A percentile compares a stretch with the other conserved stretches of the same genome.
Conservation (phyloP, 345 rosid genomes). For the Dipteronia sinensis region DNA sequence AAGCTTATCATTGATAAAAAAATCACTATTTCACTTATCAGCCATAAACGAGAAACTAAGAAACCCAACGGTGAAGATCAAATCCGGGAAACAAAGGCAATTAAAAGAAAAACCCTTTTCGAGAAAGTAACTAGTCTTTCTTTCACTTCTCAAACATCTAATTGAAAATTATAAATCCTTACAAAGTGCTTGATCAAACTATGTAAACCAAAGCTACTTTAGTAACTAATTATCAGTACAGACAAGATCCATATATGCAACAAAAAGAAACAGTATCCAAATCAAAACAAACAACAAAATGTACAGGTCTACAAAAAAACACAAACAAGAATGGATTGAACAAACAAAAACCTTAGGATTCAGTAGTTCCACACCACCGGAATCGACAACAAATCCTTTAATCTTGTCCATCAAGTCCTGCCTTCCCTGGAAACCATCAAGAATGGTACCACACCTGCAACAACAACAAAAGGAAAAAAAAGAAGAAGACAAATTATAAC, state of each 20-base stretch:
- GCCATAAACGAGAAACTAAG: not conserved
- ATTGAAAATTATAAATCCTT: not conserved
- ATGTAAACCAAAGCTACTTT: too few species aligned
- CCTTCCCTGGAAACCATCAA: constrained; percentile 47
- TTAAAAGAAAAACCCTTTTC: not conserved
- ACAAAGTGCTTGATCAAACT: too few species aligned
- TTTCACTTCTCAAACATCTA: not conserved
- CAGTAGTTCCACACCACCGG: constrained; percentile 70
- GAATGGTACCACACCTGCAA: constrained; percentile 66
- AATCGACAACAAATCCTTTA: constrained; percentile 70
- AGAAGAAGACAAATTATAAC: too few species aligned
- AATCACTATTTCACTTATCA: not conserved
- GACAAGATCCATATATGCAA: too few species aligned
- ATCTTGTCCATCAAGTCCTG: constrained; percentile 57
- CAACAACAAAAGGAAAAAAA: not conserved
- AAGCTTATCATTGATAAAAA: too few species aligned
- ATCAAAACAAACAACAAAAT: too few species aligned
- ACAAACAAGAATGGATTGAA: not conserved
- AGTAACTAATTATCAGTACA: too few species aligned
- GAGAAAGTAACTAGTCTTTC: not conserved
- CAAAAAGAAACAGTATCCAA: too few species aligned
- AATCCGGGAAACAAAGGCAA: not conserved
- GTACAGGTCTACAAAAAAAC: too few species aligned
- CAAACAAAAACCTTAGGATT: constrained; percentile 62
- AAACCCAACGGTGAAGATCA: not conserved